Percentiles rank a stretch among this genome's conserved stretches.
Conservation (phyloP, 2,329 filamentous ascomycete species). For the Westerdykella ornata region DNA sequence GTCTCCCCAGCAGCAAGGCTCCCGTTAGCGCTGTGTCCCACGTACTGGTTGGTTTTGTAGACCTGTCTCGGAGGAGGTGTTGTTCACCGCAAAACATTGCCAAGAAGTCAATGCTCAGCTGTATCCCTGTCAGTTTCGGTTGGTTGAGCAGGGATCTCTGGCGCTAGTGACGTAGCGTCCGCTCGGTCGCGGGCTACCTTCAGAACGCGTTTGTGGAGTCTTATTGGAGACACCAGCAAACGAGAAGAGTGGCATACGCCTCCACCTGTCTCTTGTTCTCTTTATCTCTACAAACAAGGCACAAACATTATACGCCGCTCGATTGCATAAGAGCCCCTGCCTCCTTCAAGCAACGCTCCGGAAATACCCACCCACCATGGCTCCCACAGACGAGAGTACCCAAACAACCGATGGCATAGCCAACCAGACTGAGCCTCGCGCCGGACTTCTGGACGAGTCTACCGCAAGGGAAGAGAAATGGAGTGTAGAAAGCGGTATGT, state of each 20-base stretch:
- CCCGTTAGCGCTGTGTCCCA: too few relatives aligned
- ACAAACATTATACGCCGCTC: too few relatives aligned
- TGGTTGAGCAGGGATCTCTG: conserved; percentile 1
- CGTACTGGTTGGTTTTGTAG: too few relatives aligned
- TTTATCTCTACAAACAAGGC: too few relatives aligned
- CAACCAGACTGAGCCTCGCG: conserved; percentile 19
- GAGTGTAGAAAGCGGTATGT: conserved; percentile 45
- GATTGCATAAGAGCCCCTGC: neutral
- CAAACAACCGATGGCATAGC: conserved; percentile 39
- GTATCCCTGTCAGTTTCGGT: too few relatives aligned
- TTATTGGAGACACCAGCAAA: too few relatives aligned
- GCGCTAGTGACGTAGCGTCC: neutral
- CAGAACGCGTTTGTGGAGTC: too few relatives aligned
- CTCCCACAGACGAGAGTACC: conserved; percentile 30
- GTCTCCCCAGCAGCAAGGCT: neutral
- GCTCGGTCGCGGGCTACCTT: neutral
- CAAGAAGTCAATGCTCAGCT: too few relatives aligned
- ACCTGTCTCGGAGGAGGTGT: too few relatives aligned
- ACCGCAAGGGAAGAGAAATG: conserved; percentile 24
- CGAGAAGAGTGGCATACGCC: too few relatives aligned
- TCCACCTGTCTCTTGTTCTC: too few relatives aligned
- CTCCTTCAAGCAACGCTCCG: neutral
- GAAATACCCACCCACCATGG: conserved; percentile 16
- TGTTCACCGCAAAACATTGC: too few relatives aligned
- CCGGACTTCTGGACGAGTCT: conserved; percentile 31